Base-by-base conservation (phyloP, 2,329 filamentous ascomycete species). In the Ophiostoma pallidulum region DNA sequence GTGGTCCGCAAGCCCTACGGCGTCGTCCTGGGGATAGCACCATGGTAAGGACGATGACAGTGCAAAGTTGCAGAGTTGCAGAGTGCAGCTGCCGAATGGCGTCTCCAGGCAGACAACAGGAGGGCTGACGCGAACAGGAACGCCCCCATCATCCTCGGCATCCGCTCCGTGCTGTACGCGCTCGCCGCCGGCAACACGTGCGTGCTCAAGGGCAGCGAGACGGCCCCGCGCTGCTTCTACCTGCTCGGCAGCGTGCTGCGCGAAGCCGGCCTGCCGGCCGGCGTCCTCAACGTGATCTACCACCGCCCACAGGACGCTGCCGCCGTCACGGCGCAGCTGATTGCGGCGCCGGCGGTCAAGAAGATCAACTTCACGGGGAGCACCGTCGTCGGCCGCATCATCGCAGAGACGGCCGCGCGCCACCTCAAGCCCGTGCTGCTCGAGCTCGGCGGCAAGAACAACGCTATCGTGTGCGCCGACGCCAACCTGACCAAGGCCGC, bases 321-420 rank as follows among this genome's bases (percentile, higher is more conserved):
- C 0, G 69, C 73, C 12, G 70, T 91, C 28, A 90, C 85, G 0
- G 73, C 72, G 24, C 68, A 77, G 1, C 63, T 92, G 26, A 85
- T 94, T 54, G 74, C 77, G 41, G 71, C 85, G 57, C 76, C 77
- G 0, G 69, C 71, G 0, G 67, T 94, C 48, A 83, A 80, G 61
- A 94, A 94, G 68, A 73, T 94, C 61, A 92, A 88, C 66, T 94
- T 94, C 64, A 94, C 88, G 0, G 88, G 88, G 29, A 84, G 78
- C 58, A 89, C 86, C 0, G 63, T 63, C 0, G 82, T 92, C 0
- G 88, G 88, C 1, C 74, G 78, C 28, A 82, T 88, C 59, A 79
- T 94, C 49, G 84, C 78, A 9, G 70, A 72, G 18, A 72, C 77
- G 8, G 84, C 84, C 0, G 88, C 84, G 24, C 77, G 84, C 60